Evolutionary conservation across 2,329 filamentous ascomycete genomes (phyloP).

Genomic region (Fusarium temperatum): DNA sequence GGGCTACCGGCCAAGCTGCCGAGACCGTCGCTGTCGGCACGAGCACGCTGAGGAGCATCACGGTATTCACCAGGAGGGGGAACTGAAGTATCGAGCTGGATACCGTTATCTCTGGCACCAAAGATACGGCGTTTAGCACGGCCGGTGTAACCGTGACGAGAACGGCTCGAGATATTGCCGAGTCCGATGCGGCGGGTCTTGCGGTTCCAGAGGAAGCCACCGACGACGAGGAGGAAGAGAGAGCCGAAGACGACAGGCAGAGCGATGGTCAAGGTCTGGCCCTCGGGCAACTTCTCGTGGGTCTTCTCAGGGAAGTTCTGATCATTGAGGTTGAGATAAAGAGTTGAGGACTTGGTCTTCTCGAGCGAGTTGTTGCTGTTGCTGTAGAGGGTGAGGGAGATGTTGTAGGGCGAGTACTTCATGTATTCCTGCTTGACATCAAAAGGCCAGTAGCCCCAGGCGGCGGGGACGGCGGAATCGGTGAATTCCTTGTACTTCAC

Average conservation of each 20-base stretch:
- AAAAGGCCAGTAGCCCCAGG: constrained; percentile 60
- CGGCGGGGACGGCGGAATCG: constrained; percentile 47
- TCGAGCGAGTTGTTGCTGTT: constrained; percentile 47
- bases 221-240: constrained; percentile 58
- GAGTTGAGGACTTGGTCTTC: constrained; percentile 53
- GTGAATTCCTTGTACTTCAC: constrained; percentile 49
- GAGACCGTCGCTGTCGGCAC: constrained; percentile 58
- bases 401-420: constrained; percentile 52
- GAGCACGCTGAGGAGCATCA: constrained; percentile 45
- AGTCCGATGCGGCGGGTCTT: constrained; percentile 60
- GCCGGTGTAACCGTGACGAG: constrained; percentile 55
- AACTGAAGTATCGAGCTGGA: constrained; percentile 56
- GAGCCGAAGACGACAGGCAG: constrained; percentile 61
- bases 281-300: constrained; percentile 45
- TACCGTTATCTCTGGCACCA: constrained; percentile 50
- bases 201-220: constrained; percentile 66
- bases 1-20: constrained; percentile 61
- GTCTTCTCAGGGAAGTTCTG: constrained; percentile 49
- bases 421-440: constrained; percentile 52
- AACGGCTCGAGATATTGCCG: constrained; percentile 61
- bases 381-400: constrained; percentile 58
- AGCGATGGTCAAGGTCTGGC: constrained; percentile 60
- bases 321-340: constrained; percentile 50
- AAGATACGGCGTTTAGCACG: constrained; percentile 51
- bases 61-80: constrained; percentile 45